Base-by-base conservation (phyloP, 140 eudicot genomes). In the Bidens hawaiensis region DNA sequence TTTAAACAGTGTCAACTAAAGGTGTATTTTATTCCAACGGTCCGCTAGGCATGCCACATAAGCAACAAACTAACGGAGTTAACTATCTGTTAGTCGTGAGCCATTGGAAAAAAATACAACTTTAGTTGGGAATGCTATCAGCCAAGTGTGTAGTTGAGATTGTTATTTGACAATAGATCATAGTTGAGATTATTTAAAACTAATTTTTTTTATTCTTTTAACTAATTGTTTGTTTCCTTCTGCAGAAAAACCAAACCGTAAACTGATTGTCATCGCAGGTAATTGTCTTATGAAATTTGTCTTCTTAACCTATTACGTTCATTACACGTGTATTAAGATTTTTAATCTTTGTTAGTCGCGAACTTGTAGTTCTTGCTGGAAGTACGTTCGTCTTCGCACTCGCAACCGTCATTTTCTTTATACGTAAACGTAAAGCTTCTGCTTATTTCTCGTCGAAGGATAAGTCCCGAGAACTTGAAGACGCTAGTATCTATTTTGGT, bases 391-490 rank as follows among this genome's bases (percentile, higher is more conserved):
- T 59, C 27, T 19, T 78, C 2, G 42, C 27, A 2, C 16, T 81
- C n/a, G 57, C 31, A 46, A 27, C 41, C 12, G 26, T 30, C 31
- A 5, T 60, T 47, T 68, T 57, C 48, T 50, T 75, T 4, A 36
- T 71, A 0, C 60, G 76, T 72, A 82, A 69, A 56, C 77, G 17
- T 6, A 60, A 28, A 13, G 36, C 23, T n/a, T 50, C 34, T 23
- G 21, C 65, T 10, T 68, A 76, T 73, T 52, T 67, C 16, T 60
- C 60, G 15, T 73, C 87, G 11, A 81, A 76, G 56, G 66, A 78
- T 65, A 16, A 59, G 45, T 73, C 89, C 17, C 74, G 68, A 6
- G 85, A 82, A 18, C 65, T 75, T 3, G 96, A 84, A 79, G 87
- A 64, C 26, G 68, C 61, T 5, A 82, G 83, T 47, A 67, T 76